phyloP scores from a whole-genome alignment of 352 stramenopile genomes.

The Globisporangium echinulatum region DNA sequence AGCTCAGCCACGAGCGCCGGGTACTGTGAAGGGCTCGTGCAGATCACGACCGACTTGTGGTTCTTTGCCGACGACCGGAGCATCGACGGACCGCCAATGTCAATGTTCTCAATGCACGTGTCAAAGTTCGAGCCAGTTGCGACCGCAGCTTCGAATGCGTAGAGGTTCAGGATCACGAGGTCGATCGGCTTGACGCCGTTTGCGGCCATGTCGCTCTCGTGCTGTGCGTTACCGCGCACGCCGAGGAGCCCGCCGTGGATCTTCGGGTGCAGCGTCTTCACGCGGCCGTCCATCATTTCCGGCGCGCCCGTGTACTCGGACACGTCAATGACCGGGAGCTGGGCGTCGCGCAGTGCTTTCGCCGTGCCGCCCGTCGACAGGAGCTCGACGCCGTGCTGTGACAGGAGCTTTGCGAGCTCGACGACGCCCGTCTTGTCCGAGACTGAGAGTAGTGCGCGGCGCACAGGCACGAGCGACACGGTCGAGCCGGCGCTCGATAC shows the following conservation, averaged over 20 bases:
- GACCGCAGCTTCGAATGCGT: conserved; percentile 98
- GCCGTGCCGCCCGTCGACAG: conserved; percentile 98
- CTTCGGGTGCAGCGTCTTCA: conserved; percentile 99
- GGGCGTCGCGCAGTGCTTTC: conserved; percentile 93
- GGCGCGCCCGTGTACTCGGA: conserved; percentile 95
- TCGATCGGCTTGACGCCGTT: conserved; percentile 98
- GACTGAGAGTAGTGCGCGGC: conserved; percentile 97
- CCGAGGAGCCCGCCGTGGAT: conserved; percentile 97
- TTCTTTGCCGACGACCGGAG: conserved; percentile 99
- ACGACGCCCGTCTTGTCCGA: conserved; percentile 99
- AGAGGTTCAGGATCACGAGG: conserved; percentile 99
- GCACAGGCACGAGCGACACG: conserved; percentile 88
- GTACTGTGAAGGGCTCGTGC: conserved; percentile 96
- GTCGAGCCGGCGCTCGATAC: conserved; percentile 46
- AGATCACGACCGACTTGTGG: conserved; percentile 98
- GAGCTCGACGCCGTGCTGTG: conserved; percentile 91
- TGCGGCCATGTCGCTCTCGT: conserved; percentile 95
- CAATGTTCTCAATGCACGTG: conserved; percentile 99
- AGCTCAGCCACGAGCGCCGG: conserved; percentile 88
- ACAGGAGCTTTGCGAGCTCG: conserved; percentile 94
- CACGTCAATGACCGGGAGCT: conserved; percentile 96
- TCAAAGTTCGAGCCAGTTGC: conserved; percentile 90
- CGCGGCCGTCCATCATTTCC: conserved; percentile 98
- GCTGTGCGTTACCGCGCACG: conserved; percentile 95
- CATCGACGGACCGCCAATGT: conserved; percentile 99